A percentile compares a stretch with the other conserved stretches of the same genome.
Conservation (phyloP, 768 basidiomycete species). For the Lactarius psammicola region DNA sequence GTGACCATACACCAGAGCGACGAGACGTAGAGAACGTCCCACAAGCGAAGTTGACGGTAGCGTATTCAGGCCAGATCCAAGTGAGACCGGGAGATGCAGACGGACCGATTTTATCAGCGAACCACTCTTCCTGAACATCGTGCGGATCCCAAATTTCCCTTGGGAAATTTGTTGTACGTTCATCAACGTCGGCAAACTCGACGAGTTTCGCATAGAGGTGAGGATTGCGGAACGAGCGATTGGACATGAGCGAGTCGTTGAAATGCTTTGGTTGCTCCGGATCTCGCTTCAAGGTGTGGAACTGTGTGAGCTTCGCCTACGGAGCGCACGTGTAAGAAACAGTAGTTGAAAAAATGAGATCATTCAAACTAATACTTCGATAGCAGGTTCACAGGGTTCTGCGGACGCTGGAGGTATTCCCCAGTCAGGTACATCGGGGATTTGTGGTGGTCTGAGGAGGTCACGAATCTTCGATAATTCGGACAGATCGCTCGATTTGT, state of each 20-base stretch:
- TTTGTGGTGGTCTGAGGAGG: constrained; percentile 60
- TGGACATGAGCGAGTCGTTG: constrained; percentile 93
- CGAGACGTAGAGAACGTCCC: neutral
- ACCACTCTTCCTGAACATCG: constrained; percentile 65
- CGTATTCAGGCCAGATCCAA: neutral
- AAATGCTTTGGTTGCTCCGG: constrained; percentile 74
- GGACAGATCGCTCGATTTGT: constrained; percentile 12
- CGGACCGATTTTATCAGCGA: constrained; percentile 77
- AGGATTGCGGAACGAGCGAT: constrained; percentile 92
- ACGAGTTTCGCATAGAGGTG: constrained; percentile 95
- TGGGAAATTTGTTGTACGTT: constrained; percentile 82
- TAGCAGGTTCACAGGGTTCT: constrained; percentile 56
- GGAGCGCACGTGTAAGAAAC: neutral
- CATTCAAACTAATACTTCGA: constrained; percentile 47
- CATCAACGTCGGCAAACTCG: constrained; percentile 90
- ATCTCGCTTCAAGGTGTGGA: constrained; percentile 68
- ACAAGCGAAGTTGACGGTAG: neutral
- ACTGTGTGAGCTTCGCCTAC: constrained; percentile 79
- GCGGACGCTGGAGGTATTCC: constrained; percentile 65
- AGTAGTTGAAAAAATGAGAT: neutral
- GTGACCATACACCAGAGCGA: neutral
- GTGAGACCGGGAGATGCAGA: constrained; percentile 13
- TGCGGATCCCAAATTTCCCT: constrained; percentile 69
- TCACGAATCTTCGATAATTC: constrained; percentile 55
- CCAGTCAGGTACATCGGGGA: constrained; percentile 67